Percentiles rank a stretch among this genome's conserved stretches.
These are phyloP conservation scores for Chara braunii DNA, from an alignment of 139 green algal genomes.

Conservation along the genomic window DNA sequence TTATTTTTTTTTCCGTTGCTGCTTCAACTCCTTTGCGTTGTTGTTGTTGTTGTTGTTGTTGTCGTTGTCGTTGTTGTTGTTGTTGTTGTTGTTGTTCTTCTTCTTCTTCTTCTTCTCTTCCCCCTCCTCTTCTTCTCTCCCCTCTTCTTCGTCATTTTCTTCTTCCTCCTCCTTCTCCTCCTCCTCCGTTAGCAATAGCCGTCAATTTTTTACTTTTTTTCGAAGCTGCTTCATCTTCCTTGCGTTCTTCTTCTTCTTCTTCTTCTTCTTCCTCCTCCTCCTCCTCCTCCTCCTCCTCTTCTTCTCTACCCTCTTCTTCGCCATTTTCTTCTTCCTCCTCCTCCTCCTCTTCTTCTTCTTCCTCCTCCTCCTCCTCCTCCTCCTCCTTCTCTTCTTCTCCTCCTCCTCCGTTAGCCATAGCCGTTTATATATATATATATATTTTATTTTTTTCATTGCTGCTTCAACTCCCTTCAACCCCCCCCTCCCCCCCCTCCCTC, in stretches of 20 bases:
- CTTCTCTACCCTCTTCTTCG: neutral
- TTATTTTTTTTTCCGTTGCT: neutral
- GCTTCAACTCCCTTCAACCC: too few species aligned
- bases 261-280: neutral
- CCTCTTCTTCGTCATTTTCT: neutral
- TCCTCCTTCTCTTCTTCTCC: neutral
- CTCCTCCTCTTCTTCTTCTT: neutral
- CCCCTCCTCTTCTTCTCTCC: neutral
- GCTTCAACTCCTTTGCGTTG: neutral
- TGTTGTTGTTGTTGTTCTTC: neutral
- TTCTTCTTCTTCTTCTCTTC: neutral
- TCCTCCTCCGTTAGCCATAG: neutral
- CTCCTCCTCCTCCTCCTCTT: neutral
- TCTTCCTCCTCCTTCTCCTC: neutral
- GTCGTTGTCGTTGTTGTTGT: neutral
- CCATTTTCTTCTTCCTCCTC: neutral
- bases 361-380: neutral
- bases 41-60: constrained; percentile 1
- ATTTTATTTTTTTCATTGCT: too few species aligned
- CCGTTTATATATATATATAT: too few species aligned
- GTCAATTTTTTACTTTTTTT: too few species aligned
- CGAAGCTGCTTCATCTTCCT: neutral
- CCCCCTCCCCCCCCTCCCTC: too few species aligned
- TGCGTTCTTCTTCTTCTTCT: neutral
- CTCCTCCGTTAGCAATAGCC: too few species aligned